Evolutionary conservation across 208 protist species (phyloP).

Genomic region (Crithidia sp.): DNA sequence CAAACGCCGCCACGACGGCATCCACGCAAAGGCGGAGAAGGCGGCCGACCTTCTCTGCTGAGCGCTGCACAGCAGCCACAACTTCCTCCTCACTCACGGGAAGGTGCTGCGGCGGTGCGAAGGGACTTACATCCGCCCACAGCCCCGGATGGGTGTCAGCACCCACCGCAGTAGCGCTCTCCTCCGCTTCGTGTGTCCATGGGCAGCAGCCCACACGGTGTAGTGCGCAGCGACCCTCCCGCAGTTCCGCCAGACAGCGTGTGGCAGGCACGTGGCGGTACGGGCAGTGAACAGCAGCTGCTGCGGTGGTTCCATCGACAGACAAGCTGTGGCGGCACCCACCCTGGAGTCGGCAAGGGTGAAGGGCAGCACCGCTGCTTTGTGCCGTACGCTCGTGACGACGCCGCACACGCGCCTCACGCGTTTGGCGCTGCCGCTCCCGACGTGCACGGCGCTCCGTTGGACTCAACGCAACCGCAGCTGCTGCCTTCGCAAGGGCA

Average conservation of each 20-base stretch:
- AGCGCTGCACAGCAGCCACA: slow-evolving; percentile 3
- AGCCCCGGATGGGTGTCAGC: neutral
- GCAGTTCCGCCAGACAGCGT: slow-evolving; percentile 45
- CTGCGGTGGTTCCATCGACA: neutral
- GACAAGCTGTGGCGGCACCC: slow-evolving; percentile 27
- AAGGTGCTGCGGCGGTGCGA: neutral
- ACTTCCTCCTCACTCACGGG: neutral
- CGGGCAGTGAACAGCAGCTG: slow-evolving; percentile 18
- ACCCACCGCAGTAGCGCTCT: neutral
- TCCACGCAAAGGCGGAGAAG: slow-evolving; percentile 28
- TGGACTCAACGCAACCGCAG: neutral
- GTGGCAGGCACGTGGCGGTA: slow-evolving; percentile 41
- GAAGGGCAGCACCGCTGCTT: slow-evolving; percentile 22
- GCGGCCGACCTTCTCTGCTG: slow-evolving; percentile 16
- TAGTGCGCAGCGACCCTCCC: slow-evolving; percentile 41
- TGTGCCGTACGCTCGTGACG: slow-evolving; percentile 17
- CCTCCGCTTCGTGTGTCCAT: slow-evolving; percentile 42
- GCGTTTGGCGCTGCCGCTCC: slow-evolving; percentile 15
- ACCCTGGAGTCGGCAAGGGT: slow-evolving; percentile 62
- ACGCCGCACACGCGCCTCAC: slow-evolving; percentile 33
- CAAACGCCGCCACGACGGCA: slow-evolving; percentile 19
- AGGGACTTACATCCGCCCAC: neutral
- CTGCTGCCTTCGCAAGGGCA: neutral
- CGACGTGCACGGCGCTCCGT: slow-evolving; percentile 24
- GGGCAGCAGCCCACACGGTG: slow-evolving; percentile 49